Evolutionary conservation across 768 basidiomycete genomes (phyloP), one percentile per base, ranked within the genome.

Genomic region (Neoboletus subvelutipes): DNA sequence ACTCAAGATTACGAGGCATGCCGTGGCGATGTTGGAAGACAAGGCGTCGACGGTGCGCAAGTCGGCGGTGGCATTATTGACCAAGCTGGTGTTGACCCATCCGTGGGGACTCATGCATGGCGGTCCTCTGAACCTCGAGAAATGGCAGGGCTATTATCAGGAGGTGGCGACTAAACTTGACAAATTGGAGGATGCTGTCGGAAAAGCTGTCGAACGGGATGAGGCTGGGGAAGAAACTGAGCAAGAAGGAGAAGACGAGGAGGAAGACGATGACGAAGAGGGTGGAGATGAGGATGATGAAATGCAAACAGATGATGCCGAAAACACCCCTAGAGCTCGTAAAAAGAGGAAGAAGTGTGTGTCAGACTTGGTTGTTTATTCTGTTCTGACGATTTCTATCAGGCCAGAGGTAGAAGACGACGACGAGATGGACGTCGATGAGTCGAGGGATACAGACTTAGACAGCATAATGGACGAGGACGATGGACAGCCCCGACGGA

Each of bases 1-100:
- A 0, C 77, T 92, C 33, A 76, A 78, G 20, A 84, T 94, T 34
- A 88, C 94, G 5, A 77, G 80, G 48, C 83, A 84, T n/a, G 89
- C 94, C 0, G 84, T 91, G 33, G 82, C 78, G 3, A 86, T 90
- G 28, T 78, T 99, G 47, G 87, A 93, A 62, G 96, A 98, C 76
- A 98, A 98, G 74, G 86, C 85, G 2, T 83, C 92, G 20, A 84
- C 80, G 7, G 95, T 96, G n/a, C 81, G 97, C 64, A 92, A 92
- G 73, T 83, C 82, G 49, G 89, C 94, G 20, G 86, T 90, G 45
- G 80, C 84, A 20, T 75, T 98, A 28, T 73, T 98, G 22, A 82
- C 83, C 45, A 84, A 84, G 65, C 77, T 98, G 28, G 73, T 98
- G 46, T 56, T 80, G 55, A 98, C 95, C 0, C 95, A 99, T 73